Conservation (phyloP, 140 eudicot genomes). For the Stevia rebaudiana region DNA sequence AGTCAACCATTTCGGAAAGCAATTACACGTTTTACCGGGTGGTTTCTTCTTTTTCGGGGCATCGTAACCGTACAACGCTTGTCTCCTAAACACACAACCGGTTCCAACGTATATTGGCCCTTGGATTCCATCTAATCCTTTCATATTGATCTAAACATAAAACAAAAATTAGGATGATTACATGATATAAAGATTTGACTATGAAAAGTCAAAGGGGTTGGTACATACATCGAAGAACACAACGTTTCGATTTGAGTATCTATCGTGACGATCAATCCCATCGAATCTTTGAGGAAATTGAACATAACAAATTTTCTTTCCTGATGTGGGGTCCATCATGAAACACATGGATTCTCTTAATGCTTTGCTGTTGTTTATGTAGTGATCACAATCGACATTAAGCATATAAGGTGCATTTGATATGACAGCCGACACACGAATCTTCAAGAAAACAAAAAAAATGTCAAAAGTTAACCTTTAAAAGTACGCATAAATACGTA, state of each 20-base stretch:
- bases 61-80: conserved; percentile 91
- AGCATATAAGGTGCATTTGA: conserved; percentile 94
- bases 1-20: conserved; percentile 80
- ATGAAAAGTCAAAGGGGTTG: conserved; percentile 9
- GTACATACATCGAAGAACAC: conserved; percentile 93
- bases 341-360: conserved; percentile 97
- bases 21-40: conserved; percentile 89
- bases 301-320: conserved; percentile 91
- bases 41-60: conserved; percentile 83
- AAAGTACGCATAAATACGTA: background rate
- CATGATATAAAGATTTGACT: background rate
- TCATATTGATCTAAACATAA: conserved; percentile 75
- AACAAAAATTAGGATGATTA: background rate
- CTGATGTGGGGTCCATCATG: conserved; percentile 99
- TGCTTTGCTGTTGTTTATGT: conserved; percentile 90
- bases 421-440: conserved; percentile 94
- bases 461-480: background rate
- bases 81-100: conserved; percentile 95
- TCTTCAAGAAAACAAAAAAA: conserved; percentile 32
- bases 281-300: conserved; percentile 98
- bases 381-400: conserved; percentile 99
- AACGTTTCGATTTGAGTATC: conserved; percentile 94
- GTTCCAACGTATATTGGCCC: conserved; percentile 99
- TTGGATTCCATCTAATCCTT: conserved; percentile 97
- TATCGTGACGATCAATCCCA: conserved; percentile 91